Base-by-base conservation (phyloP, 352 stramenopile genomes). In the Globisporangium acanthophoron region DNA sequence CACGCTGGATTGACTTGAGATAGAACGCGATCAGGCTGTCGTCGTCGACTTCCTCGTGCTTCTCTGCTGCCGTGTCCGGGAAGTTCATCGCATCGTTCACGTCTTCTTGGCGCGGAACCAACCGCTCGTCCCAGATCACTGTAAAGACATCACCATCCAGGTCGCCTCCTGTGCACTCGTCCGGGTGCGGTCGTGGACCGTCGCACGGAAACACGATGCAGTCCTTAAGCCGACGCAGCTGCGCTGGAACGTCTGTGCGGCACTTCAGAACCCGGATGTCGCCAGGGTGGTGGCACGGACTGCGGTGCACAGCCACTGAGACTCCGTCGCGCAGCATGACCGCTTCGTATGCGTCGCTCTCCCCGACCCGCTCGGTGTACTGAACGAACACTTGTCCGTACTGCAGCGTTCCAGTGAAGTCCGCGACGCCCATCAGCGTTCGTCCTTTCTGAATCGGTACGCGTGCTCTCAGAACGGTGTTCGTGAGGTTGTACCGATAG, bases 351-450 rank as follows among this genome's bases (percentile, higher is more conserved):
- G 72, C 48, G 18, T 59, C 31, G 3, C 59, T 59, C 0, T 73
- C 53, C 1, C 78, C 64, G 4, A 78, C 79, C 29, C 60, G 65
- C 31, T 85, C 72, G 1, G 75, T 75, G 52, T 90, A 90, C 47
- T 88, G 85, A 1, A 94, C 80, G 63, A 88, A 94, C 5, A 94
- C 77, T 58, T 88, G 68, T 1, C 81, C 81, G 20, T 90, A 88
- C 15, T 71, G 31, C 18, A 94, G 66, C 7, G 78, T 86, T 0
- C 66, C 62, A 1, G 83, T 91, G 45, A 92, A 91, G 60, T 94
- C 85, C 0, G 78, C 74, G n/a, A 94, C 85, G 3, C 85, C 85
- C 77, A 94, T 89, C 24, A 92, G 65, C 3, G 66, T 81, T 20
- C 84, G 67, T 0, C 78, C 85, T 57, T 91, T 76, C 18, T 67